Evolutionary conservation across 305 asterid species (phyloP).

Genomic region (Nicotiana rustica): DNA sequence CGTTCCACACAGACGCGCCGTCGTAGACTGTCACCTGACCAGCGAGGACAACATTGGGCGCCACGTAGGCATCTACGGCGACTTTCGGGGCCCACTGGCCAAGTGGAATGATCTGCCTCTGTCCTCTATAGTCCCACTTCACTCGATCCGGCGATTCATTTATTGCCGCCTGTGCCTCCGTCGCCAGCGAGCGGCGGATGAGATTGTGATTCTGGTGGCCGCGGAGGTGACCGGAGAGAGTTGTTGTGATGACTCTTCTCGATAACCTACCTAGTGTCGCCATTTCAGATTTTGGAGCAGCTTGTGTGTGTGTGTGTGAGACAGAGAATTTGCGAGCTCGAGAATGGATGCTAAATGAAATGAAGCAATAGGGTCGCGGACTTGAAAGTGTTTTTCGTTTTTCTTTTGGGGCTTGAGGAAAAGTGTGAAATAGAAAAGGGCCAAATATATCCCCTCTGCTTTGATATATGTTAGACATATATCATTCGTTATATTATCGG

Average conservation of each 20-base stretch:
- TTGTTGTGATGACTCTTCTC: constrained; percentile 46
- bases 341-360: constrained; percentile 26
- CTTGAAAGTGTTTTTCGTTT: not conserved
- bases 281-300: constrained; percentile 38
- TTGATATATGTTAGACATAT: no score
- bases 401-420: not conserved
- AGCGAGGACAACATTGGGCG: constrained; percentile 92
- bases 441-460: no score
- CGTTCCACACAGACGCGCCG: constrained; percentile 95
- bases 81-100: constrained; percentile 95
- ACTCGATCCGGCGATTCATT: constrained; percentile 78
- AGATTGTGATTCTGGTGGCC: constrained; percentile 32
- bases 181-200: constrained; percentile 43
- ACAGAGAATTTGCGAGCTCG: not conserved
- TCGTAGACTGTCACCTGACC: constrained; percentile 92
- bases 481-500: no score
- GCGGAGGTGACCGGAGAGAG: constrained; percentile 35
- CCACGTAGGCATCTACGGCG: constrained; percentile 96
- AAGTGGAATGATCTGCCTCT: constrained; percentile 76
- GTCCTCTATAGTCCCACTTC: constrained; percentile 98
- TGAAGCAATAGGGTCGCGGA: constrained; percentile 11
- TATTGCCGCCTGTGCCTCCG: constrained; percentile 48
- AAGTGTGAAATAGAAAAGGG: not conserved
- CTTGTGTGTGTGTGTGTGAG: not conserved
- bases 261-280: constrained; percentile 52